Base-by-base conservation (phyloP, 139 green algal genomes). In the Picochlorum sp. region DNA sequence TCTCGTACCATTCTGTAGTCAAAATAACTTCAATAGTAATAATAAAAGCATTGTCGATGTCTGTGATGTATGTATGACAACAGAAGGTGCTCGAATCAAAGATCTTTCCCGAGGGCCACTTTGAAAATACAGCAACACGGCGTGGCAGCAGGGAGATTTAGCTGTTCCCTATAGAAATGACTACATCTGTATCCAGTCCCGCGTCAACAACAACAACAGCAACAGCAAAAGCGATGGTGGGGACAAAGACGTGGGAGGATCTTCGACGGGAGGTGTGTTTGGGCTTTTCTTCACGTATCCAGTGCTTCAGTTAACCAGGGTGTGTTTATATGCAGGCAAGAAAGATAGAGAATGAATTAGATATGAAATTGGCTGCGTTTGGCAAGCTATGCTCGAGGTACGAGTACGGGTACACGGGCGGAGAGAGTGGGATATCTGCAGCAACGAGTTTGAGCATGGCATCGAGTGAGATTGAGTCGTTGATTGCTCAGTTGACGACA, bases 311-410 rank as follows among this genome's bases (percentile, higher is more conserved):
- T 20, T 3, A 54, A 54, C 16, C 6, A 54, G 4, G 2, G n/a
- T 20, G 47, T 26, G 13, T 23, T 28, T 51, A 13, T 13, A 13
- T 52, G 54, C 73, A 97, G 81, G 92, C 92, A 0, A 72, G 91
- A 5, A 90, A 88, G 66, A 74, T 97, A 21, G 91, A 98, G 65
- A 81, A 84, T 4, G 91, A 96, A 59, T 54, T 98, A 13, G 92
- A 98, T 55, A 77, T 91, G 0, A 95, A 95, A 75, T 70, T 97
- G 3, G 83, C 84, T n/a, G 80, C 86, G 1, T 95, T 87, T 66
- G 78, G 81, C 16, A 95, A 95, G 70, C 76, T 96, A 13, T 87
- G 78, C 56, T 81, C 80, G 0, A 71, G 75, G 18, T 95, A 85
- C 63, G 88, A 93, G 37, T 78, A 85, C 5, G 77, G 68, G 23